Evolutionary conservation across 1,284 basidiomycete genomes (phyloP).

Genomic region (Trametes polyzona): DNA sequence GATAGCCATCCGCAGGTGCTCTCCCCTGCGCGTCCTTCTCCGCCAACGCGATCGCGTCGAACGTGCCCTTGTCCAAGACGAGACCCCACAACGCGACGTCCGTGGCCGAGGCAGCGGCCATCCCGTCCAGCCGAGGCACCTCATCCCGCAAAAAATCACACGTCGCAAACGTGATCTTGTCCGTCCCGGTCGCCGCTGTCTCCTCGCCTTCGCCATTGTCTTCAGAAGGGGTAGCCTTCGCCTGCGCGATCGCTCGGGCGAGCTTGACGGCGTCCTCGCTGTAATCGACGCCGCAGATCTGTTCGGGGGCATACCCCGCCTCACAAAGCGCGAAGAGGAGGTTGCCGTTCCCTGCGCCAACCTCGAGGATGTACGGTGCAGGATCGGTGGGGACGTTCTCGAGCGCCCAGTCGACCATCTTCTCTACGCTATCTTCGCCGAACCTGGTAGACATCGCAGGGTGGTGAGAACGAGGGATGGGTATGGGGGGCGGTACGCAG

Average conservation of each 20-base stretch:
- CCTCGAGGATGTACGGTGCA: slow-evolving; percentile 63
- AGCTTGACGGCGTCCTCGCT: slow-evolving; percentile 73
- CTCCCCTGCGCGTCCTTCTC: slow-evolving; percentile 59
- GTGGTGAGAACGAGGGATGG: no score
- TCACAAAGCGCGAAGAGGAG: slow-evolving; percentile 76
- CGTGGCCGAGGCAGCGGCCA: slow-evolving; percentile 7
- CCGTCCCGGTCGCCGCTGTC: slow-evolving; percentile 13
- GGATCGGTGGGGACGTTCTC: slow-evolving; percentile 52
- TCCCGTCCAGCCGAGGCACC: slow-evolving; percentile 36
- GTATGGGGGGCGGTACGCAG: no score
- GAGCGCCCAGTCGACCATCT: slow-evolving; percentile 76
- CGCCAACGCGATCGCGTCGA: slow-evolving; percentile 85
- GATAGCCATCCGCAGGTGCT: slow-evolving; percentile 66
- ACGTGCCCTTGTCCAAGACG: slow-evolving; percentile 81
- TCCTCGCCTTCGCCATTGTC: slow-evolving; percentile 7
- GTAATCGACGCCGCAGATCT: slow-evolving; percentile 82
- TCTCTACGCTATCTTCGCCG: slow-evolving; percentile 78
- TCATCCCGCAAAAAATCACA: slow-evolving; percentile 65
- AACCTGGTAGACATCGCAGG: slow-evolving; percentile 59
- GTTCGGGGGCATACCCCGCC: slow-evolving; percentile 59
- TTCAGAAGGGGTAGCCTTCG: slow-evolving; percentile 34
- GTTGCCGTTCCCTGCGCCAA: slow-evolving; percentile 88
- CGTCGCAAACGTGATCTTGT: slow-evolving; percentile 51
- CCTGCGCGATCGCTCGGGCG: slow-evolving; percentile 54
- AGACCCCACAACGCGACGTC: slow-evolving; percentile 56